Conservation (phyloP, 108 stramenopile genomes). For the Halocafeteria seosinensis region DNA sequence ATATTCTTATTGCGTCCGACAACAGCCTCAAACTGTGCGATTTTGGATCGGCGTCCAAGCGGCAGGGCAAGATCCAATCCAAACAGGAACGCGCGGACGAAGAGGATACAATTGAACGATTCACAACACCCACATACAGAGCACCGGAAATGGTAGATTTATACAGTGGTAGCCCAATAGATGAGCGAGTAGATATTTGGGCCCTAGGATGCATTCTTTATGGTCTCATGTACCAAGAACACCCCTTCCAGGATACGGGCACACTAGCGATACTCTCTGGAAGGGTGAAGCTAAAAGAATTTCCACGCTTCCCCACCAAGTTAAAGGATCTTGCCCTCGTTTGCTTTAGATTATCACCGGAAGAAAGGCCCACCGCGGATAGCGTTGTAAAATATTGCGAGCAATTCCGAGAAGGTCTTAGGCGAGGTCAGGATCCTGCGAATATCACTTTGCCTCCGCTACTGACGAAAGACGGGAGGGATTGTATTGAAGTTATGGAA, state of each 20-base stretch:
- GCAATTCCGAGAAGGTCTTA: no score
- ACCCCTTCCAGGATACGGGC: neutral
- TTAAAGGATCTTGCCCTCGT: no score
- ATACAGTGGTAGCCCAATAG: slow-evolving; percentile 11
- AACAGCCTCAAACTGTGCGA: slow-evolving; percentile 16
- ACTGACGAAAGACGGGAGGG: no score
- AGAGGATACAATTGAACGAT: slow-evolving; percentile 22
- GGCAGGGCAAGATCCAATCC: slow-evolving; percentile 14
- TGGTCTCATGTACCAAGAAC: neutral
- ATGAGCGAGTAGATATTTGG: slow-evolving; percentile 19
- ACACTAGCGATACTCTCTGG: neutral
- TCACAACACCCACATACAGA: slow-evolving; percentile 32
- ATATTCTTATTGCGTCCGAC: slow-evolving; percentile 15
- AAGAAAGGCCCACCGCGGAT: no score
- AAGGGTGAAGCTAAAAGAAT: no score
- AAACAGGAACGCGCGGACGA: slow-evolving; percentile 15
- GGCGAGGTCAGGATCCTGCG: no score
- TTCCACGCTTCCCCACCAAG: no score
- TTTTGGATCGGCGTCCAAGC: slow-evolving; percentile 18
- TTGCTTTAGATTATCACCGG: no score
- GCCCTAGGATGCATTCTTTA: slow-evolving; percentile 18
- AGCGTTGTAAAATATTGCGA: no score
- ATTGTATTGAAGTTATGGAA: no score
- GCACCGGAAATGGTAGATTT: slow-evolving; percentile 37
- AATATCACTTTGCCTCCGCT: no score